Evolutionary conservation across 2,329 filamentous ascomycete genomes (phyloP).

Genomic region (Atkinsonella texensis): DNA sequence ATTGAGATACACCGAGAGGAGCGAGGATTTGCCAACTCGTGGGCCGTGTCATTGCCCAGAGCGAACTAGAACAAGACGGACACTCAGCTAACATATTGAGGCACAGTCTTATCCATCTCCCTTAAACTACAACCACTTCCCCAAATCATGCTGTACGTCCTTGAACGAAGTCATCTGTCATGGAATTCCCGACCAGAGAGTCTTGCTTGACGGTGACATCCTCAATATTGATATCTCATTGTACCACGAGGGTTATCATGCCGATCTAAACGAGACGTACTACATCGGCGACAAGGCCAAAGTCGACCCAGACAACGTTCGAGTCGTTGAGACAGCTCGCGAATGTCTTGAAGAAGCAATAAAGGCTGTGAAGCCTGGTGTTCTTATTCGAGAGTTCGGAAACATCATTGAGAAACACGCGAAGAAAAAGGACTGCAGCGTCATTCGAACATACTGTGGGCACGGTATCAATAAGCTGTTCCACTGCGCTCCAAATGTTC

Average conservation of each 20-base stretch:
- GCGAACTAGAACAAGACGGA: not conserved
- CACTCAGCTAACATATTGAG: constrained; percentile 1
- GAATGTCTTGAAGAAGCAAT: constrained; percentile 89
- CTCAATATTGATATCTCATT: constrained; percentile 93
- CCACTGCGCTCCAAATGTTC: constrained; percentile 86
- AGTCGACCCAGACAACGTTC: constrained; percentile 73
- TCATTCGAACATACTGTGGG: constrained; percentile 91
- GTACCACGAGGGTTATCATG: constrained; percentile 91
- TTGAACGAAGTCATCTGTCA: constrained; percentile 97
- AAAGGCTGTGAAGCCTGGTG: constrained; percentile 83
- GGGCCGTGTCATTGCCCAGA: not conserved
- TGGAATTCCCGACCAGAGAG: constrained; percentile 86
- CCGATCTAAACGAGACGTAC: constrained; percentile 96
- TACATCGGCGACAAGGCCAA: constrained; percentile 86
- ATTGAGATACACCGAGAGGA: not conserved
- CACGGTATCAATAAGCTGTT: constrained; percentile 92
- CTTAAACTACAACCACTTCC: constrained; percentile 90
- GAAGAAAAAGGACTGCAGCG: constrained; percentile 73
- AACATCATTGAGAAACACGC: constrained; percentile 93
- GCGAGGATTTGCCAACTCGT: not conserved
- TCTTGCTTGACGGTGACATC: constrained; percentile 85
- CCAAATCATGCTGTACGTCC: constrained; percentile 95
- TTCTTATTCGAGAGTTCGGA: constrained; percentile 83
- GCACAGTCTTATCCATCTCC: constrained; percentile 86
- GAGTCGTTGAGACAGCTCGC: constrained; percentile 80